Evolutionary conservation across 306 rosid genomes (phyloP).

Genomic region (Fragaria ananassa): DNA sequence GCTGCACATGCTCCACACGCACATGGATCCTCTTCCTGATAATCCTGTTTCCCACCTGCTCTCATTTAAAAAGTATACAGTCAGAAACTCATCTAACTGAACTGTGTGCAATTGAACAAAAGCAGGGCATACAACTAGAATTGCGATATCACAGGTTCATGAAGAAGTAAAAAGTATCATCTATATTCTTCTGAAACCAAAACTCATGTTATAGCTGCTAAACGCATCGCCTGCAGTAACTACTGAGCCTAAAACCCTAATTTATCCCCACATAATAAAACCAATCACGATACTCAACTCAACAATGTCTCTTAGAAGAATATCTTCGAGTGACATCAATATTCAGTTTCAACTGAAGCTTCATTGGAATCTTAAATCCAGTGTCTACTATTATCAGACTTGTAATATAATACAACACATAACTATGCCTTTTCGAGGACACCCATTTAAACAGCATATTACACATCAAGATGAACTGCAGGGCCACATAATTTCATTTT

Average conservation of each 20-base stretch:
- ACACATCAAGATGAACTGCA: neutral
- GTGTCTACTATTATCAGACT: neutral
- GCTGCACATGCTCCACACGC: conserved; percentile 85
- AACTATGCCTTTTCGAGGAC: neutral
- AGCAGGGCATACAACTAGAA: neutral
- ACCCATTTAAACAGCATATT: neutral
- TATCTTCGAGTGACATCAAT: neutral
- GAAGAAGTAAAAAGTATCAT: neutral
- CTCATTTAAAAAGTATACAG: neutral
- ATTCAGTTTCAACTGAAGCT: neutral
- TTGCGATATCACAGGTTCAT: neutral
- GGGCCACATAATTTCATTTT: neutral
- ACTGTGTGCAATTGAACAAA: neutral
- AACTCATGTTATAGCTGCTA: too few relatives aligned
- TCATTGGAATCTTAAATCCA: neutral
- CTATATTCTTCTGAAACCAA: neutral
- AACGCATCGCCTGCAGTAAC: too few relatives aligned
- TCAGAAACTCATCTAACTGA: neutral
- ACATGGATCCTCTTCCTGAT: conserved; percentile 88
- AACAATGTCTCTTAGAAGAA: too few relatives aligned
- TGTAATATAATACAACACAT: neutral
- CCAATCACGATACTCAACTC: neutral
- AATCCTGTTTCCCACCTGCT: conserved; percentile 74
- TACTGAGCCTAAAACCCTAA: neutral
- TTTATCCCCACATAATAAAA: too few relatives aligned